Evolutionary conservation across 208 protist genomes (phyloP).

Genomic region (Willaertia magna): DNA sequence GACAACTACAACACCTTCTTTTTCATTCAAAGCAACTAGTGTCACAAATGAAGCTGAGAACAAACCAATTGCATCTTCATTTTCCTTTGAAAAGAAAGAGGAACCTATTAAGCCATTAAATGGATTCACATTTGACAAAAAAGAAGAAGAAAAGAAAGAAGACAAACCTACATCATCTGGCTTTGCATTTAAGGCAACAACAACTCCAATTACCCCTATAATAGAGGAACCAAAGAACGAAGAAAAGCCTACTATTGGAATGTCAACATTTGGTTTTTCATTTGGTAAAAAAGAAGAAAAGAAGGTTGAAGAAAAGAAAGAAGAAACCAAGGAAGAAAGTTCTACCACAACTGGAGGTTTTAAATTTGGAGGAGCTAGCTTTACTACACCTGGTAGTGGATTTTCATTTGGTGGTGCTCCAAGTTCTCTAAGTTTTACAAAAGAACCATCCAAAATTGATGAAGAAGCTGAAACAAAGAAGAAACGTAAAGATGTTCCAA

Average conservation of each 20-base stretch:
- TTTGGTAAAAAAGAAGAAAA: not conserved
- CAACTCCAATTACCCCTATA: not conserved
- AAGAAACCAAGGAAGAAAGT: not conserved
- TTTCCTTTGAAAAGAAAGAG: not conserved
- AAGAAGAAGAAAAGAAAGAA: not conserved
- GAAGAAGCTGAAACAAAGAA: not conserved
- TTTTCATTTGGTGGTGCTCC: not conserved
- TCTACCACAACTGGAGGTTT: not conserved
- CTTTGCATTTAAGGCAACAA: not conserved
- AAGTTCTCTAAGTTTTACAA: not conserved
- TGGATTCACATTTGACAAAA: not conserved
- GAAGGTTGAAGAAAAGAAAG: not conserved
- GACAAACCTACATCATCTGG: not conserved
- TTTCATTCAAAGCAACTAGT: too few species aligned
- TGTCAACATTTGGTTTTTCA: too few species aligned
- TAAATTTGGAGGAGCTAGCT: not conserved
- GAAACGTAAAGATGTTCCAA: not conserved
- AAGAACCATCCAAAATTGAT: not conserved
- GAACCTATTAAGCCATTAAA: not conserved
- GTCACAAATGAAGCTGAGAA: not conserved
- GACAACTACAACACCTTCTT: not conserved
- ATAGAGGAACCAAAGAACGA: too few species aligned
- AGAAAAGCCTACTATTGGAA: too few species aligned
- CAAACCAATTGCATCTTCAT: not conserved
- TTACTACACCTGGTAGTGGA: not conserved